phyloP scores from a whole-genome alignment of 768 basidiomycete genomes.

The Rhodocollybia butyracea region DNA sequence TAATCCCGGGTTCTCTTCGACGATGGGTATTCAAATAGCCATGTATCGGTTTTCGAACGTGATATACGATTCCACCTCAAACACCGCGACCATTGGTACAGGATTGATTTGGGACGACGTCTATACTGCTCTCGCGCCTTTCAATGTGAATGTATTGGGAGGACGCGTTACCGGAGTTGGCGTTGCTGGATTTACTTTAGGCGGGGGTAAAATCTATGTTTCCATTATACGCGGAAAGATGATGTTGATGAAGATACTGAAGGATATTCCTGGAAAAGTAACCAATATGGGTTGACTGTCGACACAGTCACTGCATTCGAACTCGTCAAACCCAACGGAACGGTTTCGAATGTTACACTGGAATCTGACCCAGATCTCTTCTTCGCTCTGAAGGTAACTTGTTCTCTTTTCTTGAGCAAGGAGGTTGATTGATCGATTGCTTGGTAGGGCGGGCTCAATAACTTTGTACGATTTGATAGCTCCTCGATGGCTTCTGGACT shows the following conservation, averaged over 20 bases:
- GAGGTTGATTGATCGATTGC: background rate
- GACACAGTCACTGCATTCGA: conserved; percentile 36
- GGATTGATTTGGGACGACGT: conserved; percentile 67
- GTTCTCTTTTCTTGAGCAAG: background rate
- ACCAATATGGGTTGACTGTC: conserved; percentile 38
- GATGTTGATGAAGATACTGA: background rate
- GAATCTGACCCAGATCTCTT: conserved; percentile 34
- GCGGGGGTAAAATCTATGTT: conserved; percentile 31
- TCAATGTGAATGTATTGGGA: conserved; percentile 39
- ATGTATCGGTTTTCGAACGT: conserved; percentile 48
- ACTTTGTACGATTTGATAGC: conserved; percentile 36
- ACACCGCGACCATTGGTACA: conserved; percentile 40
- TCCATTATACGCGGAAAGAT: background rate
- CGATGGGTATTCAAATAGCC: conserved; percentile 54
- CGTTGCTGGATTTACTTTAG: conserved; percentile 37
- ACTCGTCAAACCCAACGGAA: conserved; percentile 40
- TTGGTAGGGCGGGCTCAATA: conserved; percentile 57
- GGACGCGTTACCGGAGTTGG: conserved; percentile 40
- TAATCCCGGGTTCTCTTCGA: conserved; percentile 59
- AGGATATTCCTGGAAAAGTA: conserved; percentile 46
- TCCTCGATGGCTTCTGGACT: background rate
- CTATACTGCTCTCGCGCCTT: conserved; percentile 36
- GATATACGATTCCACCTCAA: conserved; percentile 32
- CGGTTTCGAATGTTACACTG: conserved; percentile 27
- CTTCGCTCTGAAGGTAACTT: conserved; percentile 38